Base-by-base conservation (phyloP, 768 basidiomycete species). In the Cyclocybe aegerita region DNA sequence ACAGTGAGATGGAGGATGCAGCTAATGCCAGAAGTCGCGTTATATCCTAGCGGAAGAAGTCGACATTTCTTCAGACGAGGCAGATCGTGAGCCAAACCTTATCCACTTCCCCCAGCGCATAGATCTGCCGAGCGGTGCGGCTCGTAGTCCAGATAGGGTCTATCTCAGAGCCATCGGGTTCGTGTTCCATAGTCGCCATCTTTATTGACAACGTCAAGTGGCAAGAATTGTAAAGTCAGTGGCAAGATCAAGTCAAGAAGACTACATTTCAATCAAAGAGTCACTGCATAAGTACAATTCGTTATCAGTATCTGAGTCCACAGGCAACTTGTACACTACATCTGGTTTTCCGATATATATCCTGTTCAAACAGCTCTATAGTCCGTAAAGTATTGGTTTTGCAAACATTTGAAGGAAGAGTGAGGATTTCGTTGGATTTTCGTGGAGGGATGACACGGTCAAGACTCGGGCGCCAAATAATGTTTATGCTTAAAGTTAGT, bases 111-210 rank as follows among this genome's bases (percentile, higher is more conserved):
- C 86, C 84, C 7, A 92, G 79, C 4, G 85, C 86, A 63, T 84
- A 87, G 54, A 91, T 91, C 64, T 91, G 89, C 49, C 86, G 76
- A 32, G 88, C 86, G 32, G 90, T 91, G 15, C 86, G 79, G 57
- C 88, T 90, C 16, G 86, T 86, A 4, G 79, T 80, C 88, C 88
- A 92, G 50, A 90, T 86, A 6, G 87, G 83, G 70, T 92, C 88
- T 40, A 86, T 77, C 32, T 84, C 81, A n/a, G 59, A 59, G 9
- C 60, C 59, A 48, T 71, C 69, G 35, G 60, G 41, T 23, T 72
- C 71, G 50, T 60, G 65, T 46, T 73, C 70, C 48, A 62, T 53
- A 45, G 62, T 58, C 41, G 60, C 47, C 66, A 70, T 69, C 46
- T 45, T 46, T 47, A 15, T 34, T 39, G 37, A 51, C 23, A 23